Evolutionary conservation across 495 filamentous ascomycete genomes (phyloP), one percentile per base, ranked within the genome.

Genomic region (Penicillium coprophilum): DNA sequence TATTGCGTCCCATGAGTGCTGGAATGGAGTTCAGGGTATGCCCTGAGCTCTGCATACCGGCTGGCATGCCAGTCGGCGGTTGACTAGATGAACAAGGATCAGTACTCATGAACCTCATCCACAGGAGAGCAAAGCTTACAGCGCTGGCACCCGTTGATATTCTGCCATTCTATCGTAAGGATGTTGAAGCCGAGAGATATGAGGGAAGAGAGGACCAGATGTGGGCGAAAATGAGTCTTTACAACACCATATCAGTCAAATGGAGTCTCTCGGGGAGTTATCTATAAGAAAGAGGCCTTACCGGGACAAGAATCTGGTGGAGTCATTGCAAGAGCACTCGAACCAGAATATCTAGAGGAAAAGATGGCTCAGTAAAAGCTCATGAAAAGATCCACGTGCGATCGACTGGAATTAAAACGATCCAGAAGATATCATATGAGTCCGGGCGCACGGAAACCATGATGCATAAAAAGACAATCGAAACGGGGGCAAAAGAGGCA

Each of bases 301-400:
- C 77, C 77, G 46, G 77, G 71, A 55, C 74, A 77, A 43, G 76
- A 78, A 65, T 78, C 75, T 50, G 73, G 58, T 43, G 78, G 73
- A 58, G 72, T 78, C 69, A 79, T 76, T 15, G 77, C 68, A 56
- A 78, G 68, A n/a, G 70, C 65, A 57, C 70, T 59, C 41, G 72
- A 74, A 40, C 71, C 60, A 36, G 72, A 61, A 60, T 74, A 80
- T 50, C 76, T 78, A 64, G 31, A 62, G 45, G 10, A 39, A 39
- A 50, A 52, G 57, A 50, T 45, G 19, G 52, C 55, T 46, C 44
- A 50, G 60, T 60, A 45, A 63, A 57, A 53, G 56, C 51, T 65
- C 53, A 55, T 21, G 36, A 17, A 61, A 51, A 47, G 23, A 46
- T 41, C 31, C 55, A 39, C 17, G 47, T n/a, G 51, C 46, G 53